phyloP scores from a whole-genome alignment of 2,329 filamentous ascomycete species.

The Alternaria rosae region DNA sequence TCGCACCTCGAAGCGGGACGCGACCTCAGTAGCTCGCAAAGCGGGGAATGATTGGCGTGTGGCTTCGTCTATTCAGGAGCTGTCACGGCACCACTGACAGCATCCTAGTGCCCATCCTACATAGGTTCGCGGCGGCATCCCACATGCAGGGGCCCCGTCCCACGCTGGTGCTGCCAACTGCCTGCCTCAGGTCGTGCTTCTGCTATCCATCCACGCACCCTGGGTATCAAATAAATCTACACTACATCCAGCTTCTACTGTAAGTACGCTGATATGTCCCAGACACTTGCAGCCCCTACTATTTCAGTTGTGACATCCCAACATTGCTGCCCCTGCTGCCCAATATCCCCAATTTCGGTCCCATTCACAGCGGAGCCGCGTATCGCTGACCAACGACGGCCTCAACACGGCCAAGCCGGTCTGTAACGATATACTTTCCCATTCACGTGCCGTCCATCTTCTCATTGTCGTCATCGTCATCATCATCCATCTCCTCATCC shows the following conservation, averaged over 20 bases:
- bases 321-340: not conserved
- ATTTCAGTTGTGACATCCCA: not conserved
- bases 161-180: slow-evolving; percentile 1
- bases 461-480: slow-evolving; percentile 32
- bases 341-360: not conserved
- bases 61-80: slow-evolving; percentile 13
- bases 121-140: slow-evolving; percentile 11
- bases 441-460: slow-evolving; percentile 51
- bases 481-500: slow-evolving; percentile 47
- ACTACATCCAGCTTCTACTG: not conserved
- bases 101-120: slow-evolving; percentile 5
- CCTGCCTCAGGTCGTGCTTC: not conserved
- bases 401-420: not conserved
- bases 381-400: not conserved
- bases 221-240: slow-evolving; percentile 6
- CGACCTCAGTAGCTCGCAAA: not conserved
- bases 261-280: not conserved
- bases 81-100: slow-evolving; percentile 9
- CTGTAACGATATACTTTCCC: not conserved
- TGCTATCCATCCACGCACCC: not conserved
- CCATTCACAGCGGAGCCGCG: slow-evolving; percentile 1
- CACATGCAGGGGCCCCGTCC: slow-evolving; percentile 14
- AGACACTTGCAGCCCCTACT: not conserved
- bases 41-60: slow-evolving; percentile 5
- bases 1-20: slow-evolving; percentile 4